phyloP scores from a whole-genome alignment of 768 basidiomycete species.

The Russula abietina region DNA sequence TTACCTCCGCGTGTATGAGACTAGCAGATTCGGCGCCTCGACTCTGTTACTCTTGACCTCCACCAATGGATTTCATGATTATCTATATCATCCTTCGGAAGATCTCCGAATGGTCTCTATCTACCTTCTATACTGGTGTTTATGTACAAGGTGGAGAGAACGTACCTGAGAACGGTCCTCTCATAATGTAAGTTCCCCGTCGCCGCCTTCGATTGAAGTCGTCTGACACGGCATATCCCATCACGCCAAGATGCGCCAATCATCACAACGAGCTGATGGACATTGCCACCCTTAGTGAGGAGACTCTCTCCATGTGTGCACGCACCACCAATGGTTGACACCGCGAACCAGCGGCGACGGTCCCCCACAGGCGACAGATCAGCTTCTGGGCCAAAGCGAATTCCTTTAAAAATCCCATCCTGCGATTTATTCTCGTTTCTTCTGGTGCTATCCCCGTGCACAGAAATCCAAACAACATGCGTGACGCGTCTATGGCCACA shows the following conservation, averaged over 20 bases:
- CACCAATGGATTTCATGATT: slow-evolving; percentile 32
- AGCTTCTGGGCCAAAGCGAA: slow-evolving; percentile 92
- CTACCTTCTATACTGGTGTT: slow-evolving; percentile 83
- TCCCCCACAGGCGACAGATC: slow-evolving; percentile 74
- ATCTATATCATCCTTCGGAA: slow-evolving; percentile 67
- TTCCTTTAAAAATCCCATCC: slow-evolving; percentile 72
- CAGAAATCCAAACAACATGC: slow-evolving; percentile 85
- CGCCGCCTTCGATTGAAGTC: neutral
- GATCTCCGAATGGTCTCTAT: slow-evolving; percentile 65
- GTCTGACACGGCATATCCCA: neutral
- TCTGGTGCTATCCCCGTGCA: slow-evolving; percentile 96
- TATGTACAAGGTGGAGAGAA: slow-evolving; percentile 81
- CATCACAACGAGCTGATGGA: slow-evolving; percentile 59
- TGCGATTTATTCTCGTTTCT: slow-evolving; percentile 67
- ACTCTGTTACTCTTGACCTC: neutral
- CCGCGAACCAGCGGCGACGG: slow-evolving; percentile 54
- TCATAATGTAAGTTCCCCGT: slow-evolving; percentile 70
- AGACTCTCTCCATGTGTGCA: neutral
- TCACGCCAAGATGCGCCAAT: slow-evolving; percentile 41
- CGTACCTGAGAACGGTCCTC: slow-evolving; percentile 80
- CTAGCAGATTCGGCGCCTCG: neutral
- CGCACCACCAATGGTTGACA: neutral
- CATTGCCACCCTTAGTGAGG: slow-evolving; percentile 41
- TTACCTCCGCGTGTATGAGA: neutral
- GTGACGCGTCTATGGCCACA: slow-evolving; percentile 33